Evolutionary conservation across 148 eudicot species (phyloP), one percentile per base, ranked within the genome.

Genomic region (Rhododendron ferrugineum): DNA sequence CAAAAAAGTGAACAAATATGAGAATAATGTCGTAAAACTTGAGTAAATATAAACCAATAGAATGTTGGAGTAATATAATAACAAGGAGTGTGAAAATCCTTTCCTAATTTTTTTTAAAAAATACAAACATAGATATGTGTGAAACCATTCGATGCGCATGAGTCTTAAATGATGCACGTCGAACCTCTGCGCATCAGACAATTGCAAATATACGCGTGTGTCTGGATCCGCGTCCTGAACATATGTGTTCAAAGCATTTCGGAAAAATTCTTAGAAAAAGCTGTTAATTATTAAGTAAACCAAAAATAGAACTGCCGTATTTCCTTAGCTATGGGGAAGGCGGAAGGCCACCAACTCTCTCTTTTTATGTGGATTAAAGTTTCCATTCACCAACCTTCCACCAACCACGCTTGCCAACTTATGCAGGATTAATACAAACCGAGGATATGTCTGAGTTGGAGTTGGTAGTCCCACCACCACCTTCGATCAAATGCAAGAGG

Each of bases 321-420:
- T 40, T 6, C 52, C 15, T 49, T 49, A 49, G 52, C 14, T 4
- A 54, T 54, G 77, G 78, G 78, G 46, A 74, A 16, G 46, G 78
- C 46, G 78, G 46, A 74, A 16, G 46, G 78, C 46, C 78, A 74
- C 78, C 78, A 74, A 74, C 78, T 74, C 78, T 74, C 5, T 32
- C 52, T 22, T 5, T 10, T 22, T 23, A 9, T 23, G 32, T 42
- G 32, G 32, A 78, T n/a, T 20, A 3, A 46, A 46, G 50, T 78
- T 11, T 22, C 30, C 30, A 11, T 44, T 40, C 49, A 78, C 80
- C 50, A 78, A 78, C 80, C 32, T 11, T 46, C n/a, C 34, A 78
- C 80, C 80, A 78, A 78, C 80, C 80, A 11, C 80, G 54, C n/a
- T 74, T 37, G 47, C 78, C 78, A 0, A 37, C 4, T 20, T 16